Percentiles rank a stretch among this genome's conserved stretches.
Evolutionary conservation across 2,329 filamentous ascomycete species (phyloP).

Genomic region (Hypoxylon rubiginosum): DNA sequence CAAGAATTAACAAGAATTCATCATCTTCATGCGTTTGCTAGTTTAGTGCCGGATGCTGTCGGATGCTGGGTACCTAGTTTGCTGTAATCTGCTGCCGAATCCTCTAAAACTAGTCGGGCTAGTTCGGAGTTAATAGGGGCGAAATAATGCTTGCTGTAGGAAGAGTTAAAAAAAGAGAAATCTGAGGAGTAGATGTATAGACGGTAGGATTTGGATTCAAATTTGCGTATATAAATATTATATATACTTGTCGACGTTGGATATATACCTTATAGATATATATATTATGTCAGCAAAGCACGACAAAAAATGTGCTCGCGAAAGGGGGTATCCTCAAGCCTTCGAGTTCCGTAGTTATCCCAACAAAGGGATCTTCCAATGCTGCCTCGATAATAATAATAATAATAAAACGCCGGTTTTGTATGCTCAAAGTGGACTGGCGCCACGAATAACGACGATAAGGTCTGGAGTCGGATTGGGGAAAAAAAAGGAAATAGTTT

Average conservation of each 20-base stretch:
- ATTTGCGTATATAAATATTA: conserved; percentile 35
- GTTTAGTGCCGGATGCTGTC: neutral
- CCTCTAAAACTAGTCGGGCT: neutral
- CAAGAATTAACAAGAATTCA: neutral
- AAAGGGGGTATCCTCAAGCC: conserved; percentile 43
- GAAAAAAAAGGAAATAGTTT: conserved; percentile 20
- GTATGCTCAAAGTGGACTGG: conserved; percentile 42
- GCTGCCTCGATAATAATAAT: conserved; percentile 31
- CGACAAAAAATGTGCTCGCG: conserved; percentile 30
- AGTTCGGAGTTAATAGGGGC: neutral
- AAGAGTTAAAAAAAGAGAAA: neutral
- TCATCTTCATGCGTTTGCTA: neutral
- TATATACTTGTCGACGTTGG: conserved; percentile 19
- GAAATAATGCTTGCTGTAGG: neutral
- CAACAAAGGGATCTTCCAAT: conserved; percentile 35
- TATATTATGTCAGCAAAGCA: conserved; percentile 21
- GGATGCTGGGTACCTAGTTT: neutral
- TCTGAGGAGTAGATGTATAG: conserved; percentile 9
- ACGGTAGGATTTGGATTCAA: conserved; percentile 30
- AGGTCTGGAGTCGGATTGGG: conserved; percentile 15
- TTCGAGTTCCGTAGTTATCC: conserved; percentile 33
- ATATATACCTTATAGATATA: conserved; percentile 36
- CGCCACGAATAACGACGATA: conserved; percentile 28
- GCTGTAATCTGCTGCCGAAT: no score
- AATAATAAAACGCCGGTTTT: conserved; percentile 38